These are phyloP conservation scores for Aspergillus novofumigatus DNA, from an alignment of 2,329 filamentous ascomycete genomes.

Conservation along the genomic window DNA sequence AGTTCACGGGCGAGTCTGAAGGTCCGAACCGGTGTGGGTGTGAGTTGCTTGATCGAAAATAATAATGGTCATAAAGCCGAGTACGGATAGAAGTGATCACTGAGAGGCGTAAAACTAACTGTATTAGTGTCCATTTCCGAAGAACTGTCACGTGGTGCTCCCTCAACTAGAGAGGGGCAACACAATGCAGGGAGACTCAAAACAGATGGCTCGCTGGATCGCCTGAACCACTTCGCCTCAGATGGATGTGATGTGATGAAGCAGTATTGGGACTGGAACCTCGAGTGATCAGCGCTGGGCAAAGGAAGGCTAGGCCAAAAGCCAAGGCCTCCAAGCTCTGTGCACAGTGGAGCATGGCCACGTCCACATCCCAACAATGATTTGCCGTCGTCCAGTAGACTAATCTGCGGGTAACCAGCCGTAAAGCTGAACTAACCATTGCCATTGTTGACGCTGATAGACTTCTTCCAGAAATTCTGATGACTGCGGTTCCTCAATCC, in stretches of 20 bases:
- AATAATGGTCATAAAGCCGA: not conserved
- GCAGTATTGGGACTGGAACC: not conserved
- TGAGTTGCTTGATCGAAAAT: no score
- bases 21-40: not conserved
- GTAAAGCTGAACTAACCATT: not conserved
- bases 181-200: no score
- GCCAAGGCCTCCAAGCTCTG: not conserved
- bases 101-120: no score
- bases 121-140: no score
- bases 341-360: not conserved
- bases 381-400: not conserved
- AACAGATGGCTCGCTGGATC: not conserved
- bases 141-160: not conserved
- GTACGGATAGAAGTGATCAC: no score
- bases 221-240: not conserved
- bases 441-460: not conserved
- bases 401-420: not conserved
- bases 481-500: not conserved
- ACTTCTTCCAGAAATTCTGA: not conserved
- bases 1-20: not conserved
- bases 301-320: not conserved
- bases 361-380: not conserved
- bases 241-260: not conserved
- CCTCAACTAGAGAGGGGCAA: not conserved
- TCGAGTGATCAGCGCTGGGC: no score